Evolutionary conservation across 1,284 basidiomycete genomes (phyloP), one percentile per base, ranked within the genome.

Genomic region (Peniophora sp.): DNA sequence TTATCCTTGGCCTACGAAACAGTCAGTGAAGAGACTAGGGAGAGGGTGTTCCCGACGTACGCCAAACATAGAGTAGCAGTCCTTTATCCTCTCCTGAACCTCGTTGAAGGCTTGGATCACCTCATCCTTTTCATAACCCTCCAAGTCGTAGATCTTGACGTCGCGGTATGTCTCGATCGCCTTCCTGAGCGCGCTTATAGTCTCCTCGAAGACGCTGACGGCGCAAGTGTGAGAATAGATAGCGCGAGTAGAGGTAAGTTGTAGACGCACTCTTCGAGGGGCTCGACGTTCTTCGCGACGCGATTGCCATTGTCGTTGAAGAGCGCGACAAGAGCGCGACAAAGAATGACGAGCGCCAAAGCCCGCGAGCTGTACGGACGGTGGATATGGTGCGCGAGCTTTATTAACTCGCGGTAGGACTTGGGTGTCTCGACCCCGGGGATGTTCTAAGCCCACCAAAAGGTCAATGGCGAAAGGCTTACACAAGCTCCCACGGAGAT

Each of bases 341-440:
- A 53, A 24, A 53, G 27, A 15, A 39, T 20, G 24, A 53, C 48
- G 22, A 53, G 51, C 8, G 47, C 51, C 6, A 52, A 6, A 23
- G 52, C 51, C 41, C 52, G 52, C 2, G 51, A 42, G 15, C 48
- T 36, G 51, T 52, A 53, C 3, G 52, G 52, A 22, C 52, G 52
- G 34, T 50, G 42, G 36, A 53, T 46, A 24, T 23, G 39, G 9
- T 42, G 46, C 14, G 52, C 52, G n/a, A 48, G 47, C 23, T 53
- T 53, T 42, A 53, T 52, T 1, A 53, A 35, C 27, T 52, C 51
- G 15, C 48, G 23, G 51, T 53, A 53, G 5, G 52, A 48, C 17
- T 18, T 42, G 8, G 52, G 52, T 2, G 43, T 18, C n/a, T 47
- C 36, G 20, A 53, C n/a, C 3, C 45, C 52, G 35, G 34, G 37